Conservation (phyloP, 2,329 filamentous ascomycete species). For the Knufia petricola region DNA sequence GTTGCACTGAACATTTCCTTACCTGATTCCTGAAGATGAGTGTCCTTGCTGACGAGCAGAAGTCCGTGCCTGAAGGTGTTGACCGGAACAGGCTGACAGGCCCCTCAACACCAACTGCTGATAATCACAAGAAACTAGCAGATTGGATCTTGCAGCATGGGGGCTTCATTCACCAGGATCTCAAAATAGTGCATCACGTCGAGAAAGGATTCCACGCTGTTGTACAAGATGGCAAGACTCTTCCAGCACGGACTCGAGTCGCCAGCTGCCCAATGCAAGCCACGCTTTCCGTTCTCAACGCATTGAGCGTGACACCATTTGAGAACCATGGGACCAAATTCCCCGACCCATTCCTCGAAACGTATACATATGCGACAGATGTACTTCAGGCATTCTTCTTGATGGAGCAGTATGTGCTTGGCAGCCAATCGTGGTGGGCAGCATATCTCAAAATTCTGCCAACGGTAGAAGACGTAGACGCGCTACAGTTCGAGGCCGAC, state of each 20-base stretch:
- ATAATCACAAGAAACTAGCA: slow-evolving; percentile 16
- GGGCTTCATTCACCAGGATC: slow-evolving; percentile 19
- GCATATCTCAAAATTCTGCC: slow-evolving; percentile 59
- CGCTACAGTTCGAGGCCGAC: slow-evolving; percentile 55
- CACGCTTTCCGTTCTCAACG: slow-evolving; percentile 23
- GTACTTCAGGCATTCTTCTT: slow-evolving; percentile 47
- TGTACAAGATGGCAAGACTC: slow-evolving; percentile 13
- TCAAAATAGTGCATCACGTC: slow-evolving; percentile 16
- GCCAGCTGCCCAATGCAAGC: slow-evolving; percentile 20
- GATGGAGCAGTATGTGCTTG: slow-evolving; percentile 55
- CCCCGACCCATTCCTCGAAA: slow-evolving; percentile 18
- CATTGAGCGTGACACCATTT: slow-evolving; percentile 20
- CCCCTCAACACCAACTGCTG: slow-evolving; percentile 9
- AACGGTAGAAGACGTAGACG: slow-evolving; percentile 49
- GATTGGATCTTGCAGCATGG: slow-evolving; percentile 19
- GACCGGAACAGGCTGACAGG: background rate
- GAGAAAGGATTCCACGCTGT: slow-evolving; percentile 21
- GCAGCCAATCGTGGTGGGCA: slow-evolving; percentile 53
- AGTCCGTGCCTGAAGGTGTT: background rate
- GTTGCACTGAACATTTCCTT: background rate
- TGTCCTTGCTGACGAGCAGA: background rate
- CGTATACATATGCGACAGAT: slow-evolving; percentile 11
- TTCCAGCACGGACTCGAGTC: slow-evolving; percentile 16
- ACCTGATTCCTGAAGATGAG: background rate
- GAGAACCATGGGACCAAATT: slow-evolving; percentile 20